phyloP scores from a whole-genome alignment of 257 asterid species.

The Solanum arcanum region DNA sequence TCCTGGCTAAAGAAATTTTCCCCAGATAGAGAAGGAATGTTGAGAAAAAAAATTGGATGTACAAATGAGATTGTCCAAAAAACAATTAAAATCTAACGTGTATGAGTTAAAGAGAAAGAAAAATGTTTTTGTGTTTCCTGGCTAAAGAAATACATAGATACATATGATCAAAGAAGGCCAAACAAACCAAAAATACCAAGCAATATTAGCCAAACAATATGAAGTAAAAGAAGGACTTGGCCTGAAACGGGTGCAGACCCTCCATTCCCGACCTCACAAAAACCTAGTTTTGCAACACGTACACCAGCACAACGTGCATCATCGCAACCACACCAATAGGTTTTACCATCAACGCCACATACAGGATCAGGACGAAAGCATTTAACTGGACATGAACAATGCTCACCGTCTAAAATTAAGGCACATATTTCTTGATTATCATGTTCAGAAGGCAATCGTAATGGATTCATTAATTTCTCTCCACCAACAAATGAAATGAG shows the following conservation, averaged over 20 bases:
- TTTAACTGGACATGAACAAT: slow-evolving; percentile 50
- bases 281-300: slow-evolving; percentile 56
- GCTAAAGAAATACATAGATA: background rate
- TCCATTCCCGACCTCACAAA: slow-evolving; percentile 74
- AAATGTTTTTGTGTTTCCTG: background rate
- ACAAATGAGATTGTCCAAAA: background rate
- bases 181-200: slow-evolving; percentile 74
- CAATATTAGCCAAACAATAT: slow-evolving; percentile 77
- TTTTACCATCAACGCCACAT: slow-evolving; percentile 74
- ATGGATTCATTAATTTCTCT: slow-evolving; percentile 2
- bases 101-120: background rate
- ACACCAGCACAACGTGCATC: slow-evolving; percentile 82
- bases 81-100: background rate
- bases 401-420: background rate
- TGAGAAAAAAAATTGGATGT: background rate
- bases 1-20: too few species aligned
- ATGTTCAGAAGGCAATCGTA: slow-evolving; percentile 29
- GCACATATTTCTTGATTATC: slow-evolving; percentile 34
- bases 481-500: slow-evolving; percentile 25
- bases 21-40: background rate
- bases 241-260: slow-evolving; percentile 74
- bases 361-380: slow-evolving; percentile 92
- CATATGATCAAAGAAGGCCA: slow-evolving; percentile 36
- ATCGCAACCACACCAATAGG: slow-evolving; percentile 97
- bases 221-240: slow-evolving; percentile 89